Evolutionary conservation across 2,329 filamentous ascomycete species (phyloP), one percentile per base, ranked within the genome.

Genomic region (Colletotrichum gloeosporioides): DNA sequence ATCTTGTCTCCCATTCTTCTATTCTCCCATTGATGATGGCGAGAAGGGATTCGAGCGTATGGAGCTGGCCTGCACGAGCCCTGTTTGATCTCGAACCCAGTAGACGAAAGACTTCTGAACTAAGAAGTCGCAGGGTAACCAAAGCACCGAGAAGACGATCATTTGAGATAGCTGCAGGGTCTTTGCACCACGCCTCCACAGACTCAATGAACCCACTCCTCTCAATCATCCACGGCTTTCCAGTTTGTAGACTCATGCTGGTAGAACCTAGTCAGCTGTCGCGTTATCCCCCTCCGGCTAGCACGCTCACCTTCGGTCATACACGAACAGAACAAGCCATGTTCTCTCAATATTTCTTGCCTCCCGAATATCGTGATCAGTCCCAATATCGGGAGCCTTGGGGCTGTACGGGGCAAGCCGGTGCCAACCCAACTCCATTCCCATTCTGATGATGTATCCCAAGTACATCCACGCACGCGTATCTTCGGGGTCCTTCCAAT

Each of bases 401-500:
- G 49, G 39, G 6, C 39, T 72, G 25, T 71, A 75, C 2, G 78
- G 77, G 18, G 71, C 75, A 15, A 84, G 55, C 13, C 80, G 79
- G 61, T 85, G 83, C 83, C 83, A 85, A 1, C 83, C 83, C 22
- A 87, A 75, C 53, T 86, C 85, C 78, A 86, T 84, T 66, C 83
- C 82, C 79, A 86, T 84, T 9, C 85, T 80, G 53, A 87, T 86
- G 0, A 83, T 84, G 71, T 86, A 86, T 4, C 85, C 86, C 10
- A 87, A 78, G 2, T 83, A 80, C 22, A 84, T 80, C 85, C 86
- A 87, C 6, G 83, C 83, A 15, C 85, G 80, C 13, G 82, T 85
- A 73, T 87, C 86, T 9, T 84, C 82, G 4, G 84, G 84, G 55
- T 86, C 84, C 77, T 87, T 87, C 84, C 85, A 87, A 76, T 86